Percentiles rank a stretch among this genome's conserved stretches.
Conservation (phyloP, 176 grass and related monocot genomes). For the Eleusine coracana region DNA sequence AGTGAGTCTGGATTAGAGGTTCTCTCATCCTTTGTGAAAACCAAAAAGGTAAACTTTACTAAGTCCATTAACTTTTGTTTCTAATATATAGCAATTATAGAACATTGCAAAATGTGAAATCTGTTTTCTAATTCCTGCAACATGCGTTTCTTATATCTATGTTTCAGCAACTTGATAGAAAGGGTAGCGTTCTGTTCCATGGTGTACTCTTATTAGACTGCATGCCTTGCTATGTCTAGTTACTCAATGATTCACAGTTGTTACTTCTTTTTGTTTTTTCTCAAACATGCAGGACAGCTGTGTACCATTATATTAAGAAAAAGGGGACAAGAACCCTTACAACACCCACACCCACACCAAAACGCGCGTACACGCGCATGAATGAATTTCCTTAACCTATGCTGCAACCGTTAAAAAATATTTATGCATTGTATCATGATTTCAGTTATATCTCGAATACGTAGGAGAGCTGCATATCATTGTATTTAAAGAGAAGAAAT, state of each 20-base stretch:
- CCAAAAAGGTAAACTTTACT: constrained; percentile 73
- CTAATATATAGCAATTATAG: constrained; percentile 19
- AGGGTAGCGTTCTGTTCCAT: background rate
- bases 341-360: no score
- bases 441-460: no score
- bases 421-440: no score
- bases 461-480: no score
- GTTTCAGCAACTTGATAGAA: constrained; percentile 17
- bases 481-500: no score
- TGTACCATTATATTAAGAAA: no score
- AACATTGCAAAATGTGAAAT: constrained; percentile 8
- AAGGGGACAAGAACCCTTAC: no score
- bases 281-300: no score
- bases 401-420: no score
- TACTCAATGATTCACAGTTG: background rate
- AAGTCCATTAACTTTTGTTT: background rate
- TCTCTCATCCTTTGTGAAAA: constrained; percentile 68
- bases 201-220: background rate
- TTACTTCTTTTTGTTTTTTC: background rate
- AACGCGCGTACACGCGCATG: no score
- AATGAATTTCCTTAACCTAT: no score
- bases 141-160: constrained; percentile 24
- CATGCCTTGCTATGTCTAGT: constrained; percentile 12
- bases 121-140: background rate
- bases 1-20: constrained; percentile 62